Conservation (phyloP, 805 yeast genomes). For the Lipomyces starkeyi region DNA sequence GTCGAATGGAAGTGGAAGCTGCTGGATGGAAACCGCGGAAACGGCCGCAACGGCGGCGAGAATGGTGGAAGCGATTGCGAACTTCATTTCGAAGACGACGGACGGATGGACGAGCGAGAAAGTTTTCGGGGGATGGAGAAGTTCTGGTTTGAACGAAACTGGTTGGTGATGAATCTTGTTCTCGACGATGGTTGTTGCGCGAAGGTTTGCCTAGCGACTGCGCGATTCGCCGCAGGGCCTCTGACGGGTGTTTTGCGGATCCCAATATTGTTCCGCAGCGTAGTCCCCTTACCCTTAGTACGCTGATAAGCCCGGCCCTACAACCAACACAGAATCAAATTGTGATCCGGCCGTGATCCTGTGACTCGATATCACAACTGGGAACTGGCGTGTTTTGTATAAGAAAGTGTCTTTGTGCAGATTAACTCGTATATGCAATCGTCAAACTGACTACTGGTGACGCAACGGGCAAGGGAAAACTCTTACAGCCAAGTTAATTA, state of each 20-base stretch:
- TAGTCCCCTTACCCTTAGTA: not conserved
- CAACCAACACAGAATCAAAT: no score
- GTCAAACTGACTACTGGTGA: no score
- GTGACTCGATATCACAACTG: not conserved
- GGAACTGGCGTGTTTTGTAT: not conserved
- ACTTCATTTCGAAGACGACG: conserved; percentile 13
- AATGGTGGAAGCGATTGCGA: conserved; percentile 10
- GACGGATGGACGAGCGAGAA: not conserved
- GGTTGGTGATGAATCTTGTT: not conserved
- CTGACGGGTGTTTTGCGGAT: not conserved
- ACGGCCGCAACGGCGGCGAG: conserved; percentile 16
- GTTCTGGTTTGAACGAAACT: not conserved
- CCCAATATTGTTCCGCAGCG: not conserved
- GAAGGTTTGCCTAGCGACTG: not conserved
- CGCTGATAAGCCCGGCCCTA: not conserved
- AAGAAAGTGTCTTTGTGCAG: no score
- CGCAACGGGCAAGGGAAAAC: no score
- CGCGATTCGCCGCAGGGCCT: not conserved
- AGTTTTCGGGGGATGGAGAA: not conserved
- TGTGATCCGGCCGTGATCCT: not conserved
- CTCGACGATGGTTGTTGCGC: not conserved
- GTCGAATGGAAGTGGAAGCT: conserved; percentile 33
- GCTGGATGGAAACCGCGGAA: conserved; percentile 16
- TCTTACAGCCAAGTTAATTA: no score
- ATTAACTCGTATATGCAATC: no score